Evolutionary conservation across 371 early-diverging fungal species (phyloP).

Genomic region (Batkoa obscura): DNA sequence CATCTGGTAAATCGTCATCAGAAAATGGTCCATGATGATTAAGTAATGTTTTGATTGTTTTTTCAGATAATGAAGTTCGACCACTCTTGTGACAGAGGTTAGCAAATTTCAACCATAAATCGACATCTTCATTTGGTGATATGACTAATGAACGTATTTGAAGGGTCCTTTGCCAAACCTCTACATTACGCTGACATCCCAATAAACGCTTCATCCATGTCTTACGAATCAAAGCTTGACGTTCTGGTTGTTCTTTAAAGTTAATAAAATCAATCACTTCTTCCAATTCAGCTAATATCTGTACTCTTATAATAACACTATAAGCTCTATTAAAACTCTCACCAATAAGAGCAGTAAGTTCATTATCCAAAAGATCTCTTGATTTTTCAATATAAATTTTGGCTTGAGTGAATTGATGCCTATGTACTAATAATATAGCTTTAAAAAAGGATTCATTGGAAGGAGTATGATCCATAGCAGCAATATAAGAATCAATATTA

Average conservation of each 20-base stretch:
- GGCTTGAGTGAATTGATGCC: constrained; percentile 59
- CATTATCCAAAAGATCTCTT: constrained; percentile 72
- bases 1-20: constrained; percentile 10
- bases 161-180: constrained; percentile 87
- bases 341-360: constrained; percentile 70
- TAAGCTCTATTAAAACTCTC: constrained; percentile 94
- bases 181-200: constrained; percentile 86
- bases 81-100: constrained; percentile 85
- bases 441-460: constrained; percentile 55
- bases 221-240: constrained; percentile 53
- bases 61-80: constrained; percentile 59
- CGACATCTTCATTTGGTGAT: constrained; percentile 77
- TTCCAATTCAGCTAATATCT: constrained; percentile 93
- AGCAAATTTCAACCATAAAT: constrained; percentile 90
- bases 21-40: constrained; percentile 11
- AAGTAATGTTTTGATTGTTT: constrained; percentile 51
- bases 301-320: constrained; percentile 67
- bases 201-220: constrained; percentile 78
- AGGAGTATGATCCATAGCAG: constrained; percentile 53
- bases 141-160: constrained; percentile 78
- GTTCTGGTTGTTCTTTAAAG: constrained; percentile 55
- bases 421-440: constrained; percentile 73
- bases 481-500: constrained; percentile 76
- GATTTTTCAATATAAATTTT: constrained; percentile 58
- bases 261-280: constrained; percentile 86